Evolutionary conservation across 208 protist genomes (phyloP).

Genomic region (Borovskyia barvae): DNA sequence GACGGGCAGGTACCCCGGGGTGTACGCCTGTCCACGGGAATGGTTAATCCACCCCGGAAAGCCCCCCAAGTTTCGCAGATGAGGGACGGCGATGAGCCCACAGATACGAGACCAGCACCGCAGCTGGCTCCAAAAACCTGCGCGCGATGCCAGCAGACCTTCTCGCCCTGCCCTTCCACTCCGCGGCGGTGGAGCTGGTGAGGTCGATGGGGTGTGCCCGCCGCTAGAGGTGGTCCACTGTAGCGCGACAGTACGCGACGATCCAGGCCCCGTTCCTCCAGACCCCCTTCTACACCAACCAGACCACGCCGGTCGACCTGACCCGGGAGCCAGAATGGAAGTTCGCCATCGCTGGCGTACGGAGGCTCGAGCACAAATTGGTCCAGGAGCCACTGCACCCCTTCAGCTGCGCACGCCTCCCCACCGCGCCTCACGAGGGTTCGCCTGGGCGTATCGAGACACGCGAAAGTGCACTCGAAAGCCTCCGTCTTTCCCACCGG

Average conservation of each 20-base stretch:
- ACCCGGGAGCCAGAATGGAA: neutral
- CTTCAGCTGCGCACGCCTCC: too few relatives aligned
- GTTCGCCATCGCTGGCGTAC: neutral
- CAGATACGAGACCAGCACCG: too few relatives aligned
- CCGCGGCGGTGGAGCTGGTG: slow-evolving; percentile 1
- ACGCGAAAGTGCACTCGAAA: too few relatives aligned
- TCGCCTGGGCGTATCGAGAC: too few relatives aligned
- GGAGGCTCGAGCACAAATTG: neutral
- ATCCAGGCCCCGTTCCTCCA: neutral
- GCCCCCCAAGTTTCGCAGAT: neutral
- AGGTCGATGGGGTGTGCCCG: neutral
- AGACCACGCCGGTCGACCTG: too few relatives aligned
- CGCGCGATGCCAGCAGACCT: too few relatives aligned
- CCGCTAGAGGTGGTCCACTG: neutral
- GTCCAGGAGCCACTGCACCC: neutral
- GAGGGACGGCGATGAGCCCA: too few relatives aligned
- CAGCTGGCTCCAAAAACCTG: too few relatives aligned
- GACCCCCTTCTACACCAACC: neutral
- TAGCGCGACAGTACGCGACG: too few relatives aligned
- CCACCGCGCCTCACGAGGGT: too few relatives aligned
- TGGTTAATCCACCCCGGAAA: slow-evolving; percentile 4
- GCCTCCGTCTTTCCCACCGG: too few relatives aligned
- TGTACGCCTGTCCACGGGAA: slow-evolving; percentile 1
- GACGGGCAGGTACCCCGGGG: too few relatives aligned
- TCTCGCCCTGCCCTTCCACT: neutral